phyloP scores from a whole-genome alignment of 768 basidiomycete genomes.

The Mrakia frigida region DNA sequence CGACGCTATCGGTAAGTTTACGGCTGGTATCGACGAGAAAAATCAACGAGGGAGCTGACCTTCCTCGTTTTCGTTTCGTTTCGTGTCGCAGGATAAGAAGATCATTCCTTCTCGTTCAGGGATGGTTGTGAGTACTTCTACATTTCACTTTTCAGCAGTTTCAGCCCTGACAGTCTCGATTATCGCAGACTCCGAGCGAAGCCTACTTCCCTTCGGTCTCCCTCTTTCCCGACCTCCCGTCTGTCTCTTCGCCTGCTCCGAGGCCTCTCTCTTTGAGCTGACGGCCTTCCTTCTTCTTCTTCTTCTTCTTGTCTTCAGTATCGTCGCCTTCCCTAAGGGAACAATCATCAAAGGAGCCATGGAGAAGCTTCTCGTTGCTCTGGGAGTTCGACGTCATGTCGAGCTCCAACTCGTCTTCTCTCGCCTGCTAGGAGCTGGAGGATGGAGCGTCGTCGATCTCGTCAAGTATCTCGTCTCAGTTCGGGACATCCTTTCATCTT shows the following conservation, averaged over 20 bases:
- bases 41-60: not conserved
- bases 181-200: constrained; percentile 52
- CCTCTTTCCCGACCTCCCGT: constrained; percentile 80
- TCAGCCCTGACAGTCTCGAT: too few species aligned
- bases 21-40: not conserved
- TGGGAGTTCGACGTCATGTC: constrained; percentile 77
- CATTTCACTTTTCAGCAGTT: too few species aligned
- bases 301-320: constrained; percentile 32
- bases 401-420: constrained; percentile 74
- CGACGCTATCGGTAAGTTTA: constrained; percentile 46
- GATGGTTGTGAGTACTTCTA: constrained; percentile 40
- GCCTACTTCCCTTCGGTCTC: constrained; percentile 80
- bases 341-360: constrained; percentile 59
- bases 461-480: constrained; percentile 83
- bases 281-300: not conserved
- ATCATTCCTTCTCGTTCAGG: not conserved
- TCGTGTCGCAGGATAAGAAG: not conserved
- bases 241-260: not conserved
- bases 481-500: constrained; percentile 55
- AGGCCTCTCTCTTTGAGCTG: not conserved
- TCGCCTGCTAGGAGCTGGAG: constrained; percentile 46
- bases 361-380: constrained; percentile 57
- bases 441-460: constrained; percentile 48
- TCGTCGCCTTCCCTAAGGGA: constrained; percentile 66
- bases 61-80: not conserved